Percentiles rank a stretch among this genome's conserved stretches.
Evolutionary conservation across 768 basidiomycete genomes (phyloP).

Genomic region (Russula sp.): DNA sequence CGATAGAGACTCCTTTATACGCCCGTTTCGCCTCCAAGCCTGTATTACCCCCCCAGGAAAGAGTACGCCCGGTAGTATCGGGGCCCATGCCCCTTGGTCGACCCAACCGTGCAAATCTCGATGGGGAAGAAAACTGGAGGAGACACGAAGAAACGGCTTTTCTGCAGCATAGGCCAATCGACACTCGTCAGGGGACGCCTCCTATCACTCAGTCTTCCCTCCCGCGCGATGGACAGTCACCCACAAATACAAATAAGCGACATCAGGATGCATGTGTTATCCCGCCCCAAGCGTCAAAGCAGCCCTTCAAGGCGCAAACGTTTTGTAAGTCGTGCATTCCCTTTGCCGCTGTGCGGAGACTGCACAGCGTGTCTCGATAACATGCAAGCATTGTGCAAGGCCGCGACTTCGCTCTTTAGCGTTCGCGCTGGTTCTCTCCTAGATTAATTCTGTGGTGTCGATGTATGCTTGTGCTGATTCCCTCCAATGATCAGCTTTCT

Average conservation of each 20-base stretch:
- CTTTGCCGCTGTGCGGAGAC: not conserved
- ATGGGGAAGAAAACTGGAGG: constrained; percentile 3
- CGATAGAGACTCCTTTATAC: constrained; percentile 27
- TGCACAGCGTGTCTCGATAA: not conserved
- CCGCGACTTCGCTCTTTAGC: not conserved
- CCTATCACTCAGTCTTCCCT: not conserved
- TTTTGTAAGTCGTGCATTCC: constrained; percentile 7
- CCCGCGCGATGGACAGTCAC: not conserved
- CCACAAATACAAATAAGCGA: not conserved
- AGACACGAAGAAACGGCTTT: not conserved
- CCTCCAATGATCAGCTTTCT: constrained; percentile 3
- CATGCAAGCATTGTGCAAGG: not conserved
- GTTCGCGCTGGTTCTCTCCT: not conserved
- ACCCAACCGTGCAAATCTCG: constrained; percentile 1
- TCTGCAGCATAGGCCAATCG: not conserved
- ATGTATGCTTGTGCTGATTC: not conserved
- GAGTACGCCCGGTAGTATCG: constrained; percentile 24
- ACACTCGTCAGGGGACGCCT: not conserved
- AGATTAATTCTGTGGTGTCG: not conserved
- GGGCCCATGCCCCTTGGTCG: constrained; percentile 27
- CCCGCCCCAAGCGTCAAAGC: constrained; percentile 1
- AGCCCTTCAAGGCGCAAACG: not conserved
- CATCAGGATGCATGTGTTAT: not conserved
- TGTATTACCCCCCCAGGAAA: constrained; percentile 12
- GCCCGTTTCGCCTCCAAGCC: constrained; percentile 27